Evolutionary conservation across 2,329 filamentous ascomycete genomes (phyloP).

Genomic region (Thelonectria olida): DNA sequence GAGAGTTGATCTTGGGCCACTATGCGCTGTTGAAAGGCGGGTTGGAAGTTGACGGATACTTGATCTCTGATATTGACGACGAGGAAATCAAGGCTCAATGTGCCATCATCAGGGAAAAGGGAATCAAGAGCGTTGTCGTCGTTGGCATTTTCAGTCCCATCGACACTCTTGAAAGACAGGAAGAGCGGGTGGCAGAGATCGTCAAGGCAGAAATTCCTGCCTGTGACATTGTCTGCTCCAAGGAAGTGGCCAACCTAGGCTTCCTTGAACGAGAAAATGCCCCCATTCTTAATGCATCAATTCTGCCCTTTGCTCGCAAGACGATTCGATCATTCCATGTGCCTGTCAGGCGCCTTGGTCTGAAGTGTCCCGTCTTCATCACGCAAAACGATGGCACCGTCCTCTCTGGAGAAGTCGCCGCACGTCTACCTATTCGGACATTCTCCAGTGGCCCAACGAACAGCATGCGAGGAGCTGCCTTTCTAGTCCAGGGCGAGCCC

Average conservation of each 20-base stretch:
- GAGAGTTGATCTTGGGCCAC: slow-evolving; percentile 56
- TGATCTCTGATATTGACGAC: slow-evolving; percentile 57
- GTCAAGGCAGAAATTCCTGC: slow-evolving; percentile 50
- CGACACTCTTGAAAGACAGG: slow-evolving; percentile 57
- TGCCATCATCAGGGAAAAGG: slow-evolving; percentile 48
- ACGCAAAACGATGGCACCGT: slow-evolving; percentile 73
- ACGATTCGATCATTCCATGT: slow-evolving; percentile 66
- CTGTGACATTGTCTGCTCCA: slow-evolving; percentile 59
- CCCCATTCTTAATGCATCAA: slow-evolving; percentile 70
- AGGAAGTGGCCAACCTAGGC: slow-evolving; percentile 61
- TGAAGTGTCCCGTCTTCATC: slow-evolving; percentile 66
- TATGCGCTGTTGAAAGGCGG: slow-evolving; percentile 58
- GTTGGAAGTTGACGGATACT: slow-evolving; percentile 59
- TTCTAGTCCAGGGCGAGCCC: slow-evolving; percentile 55
- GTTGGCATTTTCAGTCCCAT: slow-evolving; percentile 63
- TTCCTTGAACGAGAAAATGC: slow-evolving; percentile 73
- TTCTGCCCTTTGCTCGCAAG: slow-evolving; percentile 64
- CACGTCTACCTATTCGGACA: slow-evolving; percentile 66
- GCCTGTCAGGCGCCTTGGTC: slow-evolving; percentile 58
- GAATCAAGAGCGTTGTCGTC: slow-evolving; percentile 58
- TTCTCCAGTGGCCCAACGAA: slow-evolving; percentile 73
- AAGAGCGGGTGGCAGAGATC: slow-evolving; percentile 57
- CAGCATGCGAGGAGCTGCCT: slow-evolving; percentile 70
- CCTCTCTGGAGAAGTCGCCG: slow-evolving; percentile 61
- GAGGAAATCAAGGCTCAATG: slow-evolving; percentile 52